These are phyloP conservation scores for Candida saitoana DNA, from an alignment of 805 yeast genomes.

Conservation along the genomic window DNA sequence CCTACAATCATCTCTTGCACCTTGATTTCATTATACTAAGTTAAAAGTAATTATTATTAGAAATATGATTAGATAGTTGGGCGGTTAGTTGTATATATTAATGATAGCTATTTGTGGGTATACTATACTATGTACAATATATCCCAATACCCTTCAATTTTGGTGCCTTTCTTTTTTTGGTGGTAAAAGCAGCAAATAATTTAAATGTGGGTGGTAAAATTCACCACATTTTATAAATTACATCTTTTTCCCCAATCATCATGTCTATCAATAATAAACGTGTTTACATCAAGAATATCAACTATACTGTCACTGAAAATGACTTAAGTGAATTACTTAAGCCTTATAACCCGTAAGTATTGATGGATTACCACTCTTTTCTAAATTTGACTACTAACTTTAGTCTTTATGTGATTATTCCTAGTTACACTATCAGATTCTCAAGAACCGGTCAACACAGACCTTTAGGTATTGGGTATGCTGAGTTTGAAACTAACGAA, in stretches of 20 bases:
- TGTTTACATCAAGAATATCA: slow-evolving; percentile 53
- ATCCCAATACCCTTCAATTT: too few species aligned
- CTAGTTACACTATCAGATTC: slow-evolving; percentile 50
- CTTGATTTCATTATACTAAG: too few species aligned
- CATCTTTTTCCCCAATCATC: not conserved
- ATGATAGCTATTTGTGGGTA: too few species aligned
- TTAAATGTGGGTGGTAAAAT: not conserved
- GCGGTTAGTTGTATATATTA: too few species aligned
- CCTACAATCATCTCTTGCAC: too few species aligned
- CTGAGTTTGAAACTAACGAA: slow-evolving; percentile 27
- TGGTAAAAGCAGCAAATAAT: not conserved
- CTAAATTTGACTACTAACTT: slow-evolving; percentile 7
- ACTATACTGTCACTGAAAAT: slow-evolving; percentile 48
- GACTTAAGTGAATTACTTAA: slow-evolving; percentile 45
- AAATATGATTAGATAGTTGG: too few species aligned
- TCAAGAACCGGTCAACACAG: slow-evolving; percentile 35
- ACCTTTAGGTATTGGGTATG: slow-evolving; percentile 53
- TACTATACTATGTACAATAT: too few species aligned
- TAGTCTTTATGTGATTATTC: slow-evolving; percentile 43
- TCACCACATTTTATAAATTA: not conserved
- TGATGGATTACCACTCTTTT: not conserved
- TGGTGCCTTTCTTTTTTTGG: too few species aligned
- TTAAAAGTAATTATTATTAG: too few species aligned
- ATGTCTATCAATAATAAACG: slow-evolving; percentile 18
- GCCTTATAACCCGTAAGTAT: slow-evolving; percentile 44